These are phyloP conservation scores for Boletus patriciae DNA, from an alignment of 768 basidiomycete species.

Conservation along the genomic window DNA sequence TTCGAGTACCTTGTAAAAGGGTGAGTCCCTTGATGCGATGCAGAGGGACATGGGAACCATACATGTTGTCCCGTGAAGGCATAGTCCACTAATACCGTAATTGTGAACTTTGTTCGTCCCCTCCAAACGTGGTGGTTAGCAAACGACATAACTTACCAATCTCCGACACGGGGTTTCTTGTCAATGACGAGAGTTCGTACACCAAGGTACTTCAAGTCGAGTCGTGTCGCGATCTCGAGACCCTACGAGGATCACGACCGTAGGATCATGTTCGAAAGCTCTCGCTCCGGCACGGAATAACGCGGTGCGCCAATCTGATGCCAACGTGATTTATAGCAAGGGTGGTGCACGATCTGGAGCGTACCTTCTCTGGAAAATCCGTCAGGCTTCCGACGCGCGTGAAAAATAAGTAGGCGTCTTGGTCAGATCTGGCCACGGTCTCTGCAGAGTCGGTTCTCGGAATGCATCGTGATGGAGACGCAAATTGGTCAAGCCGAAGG, in stretches of 20 bases:
- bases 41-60: slow-evolving; percentile 11
- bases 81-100: slow-evolving; percentile 41
- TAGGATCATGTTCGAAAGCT: slow-evolving; percentile 44
- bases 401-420: slow-evolving; percentile 28
- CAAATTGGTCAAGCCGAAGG: slow-evolving; percentile 18
- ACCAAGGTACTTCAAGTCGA: slow-evolving; percentile 46
- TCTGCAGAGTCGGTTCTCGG: slow-evolving; percentile 27
- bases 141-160: slow-evolving; percentile 17
- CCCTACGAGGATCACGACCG: slow-evolving; percentile 63
- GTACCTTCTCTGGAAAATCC: slow-evolving; percentile 43
- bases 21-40: neutral
- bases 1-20: slow-evolving; percentile 37
- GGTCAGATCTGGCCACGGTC: slow-evolving; percentile 51
- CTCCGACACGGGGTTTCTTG: slow-evolving; percentile 44
- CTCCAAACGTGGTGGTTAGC: neutral
- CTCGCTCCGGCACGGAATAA: slow-evolving; percentile 19
- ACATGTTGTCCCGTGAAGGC: slow-evolving; percentile 50
- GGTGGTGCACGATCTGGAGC: neutral
- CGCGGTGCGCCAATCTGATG: neutral
- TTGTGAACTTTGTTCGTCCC: neutral
- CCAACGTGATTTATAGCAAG: neutral
- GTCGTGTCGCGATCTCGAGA: slow-evolving; percentile 53
- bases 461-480: slow-evolving; percentile 20
- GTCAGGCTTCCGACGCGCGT: slow-evolving; percentile 31
- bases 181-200: slow-evolving; percentile 55